Base-by-base conservation (phyloP, 768 basidiomycete genomes). In the Tephrocybe sp. region DNA sequence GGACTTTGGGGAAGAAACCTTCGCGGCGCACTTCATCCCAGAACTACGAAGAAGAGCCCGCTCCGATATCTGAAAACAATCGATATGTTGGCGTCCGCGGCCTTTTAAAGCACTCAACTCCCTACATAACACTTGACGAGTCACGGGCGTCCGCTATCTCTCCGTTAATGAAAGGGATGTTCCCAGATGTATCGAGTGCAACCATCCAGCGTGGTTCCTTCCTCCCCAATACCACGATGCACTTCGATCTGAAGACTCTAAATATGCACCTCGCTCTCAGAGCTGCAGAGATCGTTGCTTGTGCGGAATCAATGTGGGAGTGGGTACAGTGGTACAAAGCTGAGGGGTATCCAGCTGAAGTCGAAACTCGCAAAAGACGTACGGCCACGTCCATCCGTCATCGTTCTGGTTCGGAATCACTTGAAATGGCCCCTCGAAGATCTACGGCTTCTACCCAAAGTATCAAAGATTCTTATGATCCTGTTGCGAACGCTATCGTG, bases 271-370 rank as follows among this genome's bases (percentile, higher is more conserved):
- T 90, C n/a, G 69, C 76, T 15, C 49, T 82, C 54, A 74, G 84
- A 12, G 77, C 78, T 8, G 73, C 77, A 49, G 87, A 87, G 61
- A 73, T 89, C n/a, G 55, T 88, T 12, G 85, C 75, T 7, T 89
- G 86, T 57, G 73, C 82, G 0, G 88, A 89, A 64, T 73, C 81
- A 25, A 89, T 89, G 86, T 90, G 88, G 88, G 86, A 86, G 47
- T 89, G 82, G 79, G 76, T 89, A 3, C 59, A 69, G 18, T 75
- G 75, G 21, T 76, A 75, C 52, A 82, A 83, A 67, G 55, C 48
- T 15, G 45, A 38, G 26, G 46, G 34, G 13, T 56, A 30, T 9
- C 53, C 39, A 38, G 22, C 44, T 3, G 38, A 32, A 27, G 52
- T 19, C 27, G 37, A 43, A 44, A 19, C 42, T 24, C n/a, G n/a